Percentiles rank a stretch among this genome's conserved stretches.
Conservation (phyloP, 2,329 filamentous ascomycete genomes). For the Colletotrichum coccodes region DNA sequence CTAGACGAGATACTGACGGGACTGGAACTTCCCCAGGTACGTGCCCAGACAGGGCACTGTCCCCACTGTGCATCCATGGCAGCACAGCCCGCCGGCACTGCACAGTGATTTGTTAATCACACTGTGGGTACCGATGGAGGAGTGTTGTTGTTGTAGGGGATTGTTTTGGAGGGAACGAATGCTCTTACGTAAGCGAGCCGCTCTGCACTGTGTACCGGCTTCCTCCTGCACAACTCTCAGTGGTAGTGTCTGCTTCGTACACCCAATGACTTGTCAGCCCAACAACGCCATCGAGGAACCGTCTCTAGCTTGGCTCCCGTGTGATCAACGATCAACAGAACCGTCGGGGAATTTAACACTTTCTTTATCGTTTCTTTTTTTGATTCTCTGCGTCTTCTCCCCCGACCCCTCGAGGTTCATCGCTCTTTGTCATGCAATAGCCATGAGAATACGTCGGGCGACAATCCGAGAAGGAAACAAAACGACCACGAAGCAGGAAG, state of each 20-base stretch:
- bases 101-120: neutral
- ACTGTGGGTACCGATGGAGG: neutral
- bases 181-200: neutral
- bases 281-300: constrained; percentile 28
- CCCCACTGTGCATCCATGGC: constrained; percentile 15
- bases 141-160: neutral
- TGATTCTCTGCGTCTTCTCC: neutral
- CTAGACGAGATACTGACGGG: constrained; percentile 14
- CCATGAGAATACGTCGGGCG: neutral
- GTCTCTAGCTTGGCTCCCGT: constrained; percentile 21
- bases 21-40: constrained; percentile 27
- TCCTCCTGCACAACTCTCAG: constrained; percentile 14
- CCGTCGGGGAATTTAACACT: constrained; percentile 11
- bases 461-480: neutral
- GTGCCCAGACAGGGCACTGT: constrained; percentile 5
- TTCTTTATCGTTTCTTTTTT: constrained; percentile 22
- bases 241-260: neutral
- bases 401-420: neutral
- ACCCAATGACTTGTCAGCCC: constrained; percentile 7
- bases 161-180: neutral
- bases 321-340: constrained; percentile 30
- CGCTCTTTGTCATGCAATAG: neutral
- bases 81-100: neutral
- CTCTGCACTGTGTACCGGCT: constrained; percentile 12
- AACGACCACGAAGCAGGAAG: neutral